phyloP scores from a whole-genome alignment of 495 filamentous ascomycete genomes.

The Margaritispora aquatica region DNA sequence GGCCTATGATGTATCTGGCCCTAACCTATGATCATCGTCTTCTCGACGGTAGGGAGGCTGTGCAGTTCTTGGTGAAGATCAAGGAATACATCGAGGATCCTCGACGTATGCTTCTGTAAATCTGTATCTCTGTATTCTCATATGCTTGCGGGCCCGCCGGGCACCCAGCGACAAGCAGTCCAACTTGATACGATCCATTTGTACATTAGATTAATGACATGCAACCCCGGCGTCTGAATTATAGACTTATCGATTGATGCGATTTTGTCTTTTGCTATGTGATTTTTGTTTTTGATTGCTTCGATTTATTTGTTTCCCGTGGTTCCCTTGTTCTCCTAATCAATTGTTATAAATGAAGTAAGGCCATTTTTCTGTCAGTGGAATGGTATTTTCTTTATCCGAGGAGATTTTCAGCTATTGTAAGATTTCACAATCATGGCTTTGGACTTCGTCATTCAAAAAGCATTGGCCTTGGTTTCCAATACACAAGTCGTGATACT shows the following conservation, averaged over 20 bases:
- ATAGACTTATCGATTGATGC: background rate
- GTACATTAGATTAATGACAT: conserved; percentile 16
- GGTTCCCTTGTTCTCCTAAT: background rate
- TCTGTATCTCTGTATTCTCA: background rate
- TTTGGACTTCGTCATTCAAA: too few species aligned
- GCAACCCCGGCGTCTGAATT: conserved; percentile 2
- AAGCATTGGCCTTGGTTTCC: too few species aligned
- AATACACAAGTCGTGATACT: too few species aligned
- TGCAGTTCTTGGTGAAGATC: conserved; percentile 96
- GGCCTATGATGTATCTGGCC: conserved; percentile 98
- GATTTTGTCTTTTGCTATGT: background rate
- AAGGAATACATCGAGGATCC: conserved; percentile 99
- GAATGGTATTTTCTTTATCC: too few species aligned
- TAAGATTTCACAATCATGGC: too few species aligned
- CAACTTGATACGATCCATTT: background rate
- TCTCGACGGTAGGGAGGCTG: conserved; percentile 90
- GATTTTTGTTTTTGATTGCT: background rate
- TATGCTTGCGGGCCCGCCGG: background rate
- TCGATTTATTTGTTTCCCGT: background rate
- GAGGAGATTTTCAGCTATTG: too few species aligned
- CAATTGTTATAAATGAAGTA: background rate
- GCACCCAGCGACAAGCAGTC: background rate
- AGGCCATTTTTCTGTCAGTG: too few species aligned
- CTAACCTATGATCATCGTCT: conserved; percentile 96
- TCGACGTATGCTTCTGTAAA: conserved; percentile 66